Conservation (phyloP, 345 rosid species). For the Raphanus raphanistrum region DNA sequence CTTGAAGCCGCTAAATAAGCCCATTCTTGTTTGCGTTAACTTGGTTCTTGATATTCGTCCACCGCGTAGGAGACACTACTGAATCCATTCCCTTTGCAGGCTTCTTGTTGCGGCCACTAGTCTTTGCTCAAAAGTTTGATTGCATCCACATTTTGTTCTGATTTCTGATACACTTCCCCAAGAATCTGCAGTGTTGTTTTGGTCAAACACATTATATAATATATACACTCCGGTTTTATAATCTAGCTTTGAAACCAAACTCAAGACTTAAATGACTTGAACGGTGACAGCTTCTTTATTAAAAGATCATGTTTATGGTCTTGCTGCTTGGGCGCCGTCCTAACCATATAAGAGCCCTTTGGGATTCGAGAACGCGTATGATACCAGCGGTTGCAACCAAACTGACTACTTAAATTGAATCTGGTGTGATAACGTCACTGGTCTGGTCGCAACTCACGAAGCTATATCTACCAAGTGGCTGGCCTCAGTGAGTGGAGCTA, state of each 20-base stretch:
- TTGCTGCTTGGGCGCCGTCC: too few species aligned
- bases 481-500: too few species aligned
- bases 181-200: neutral
- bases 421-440: too few species aligned
- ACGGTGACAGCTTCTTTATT: too few species aligned
- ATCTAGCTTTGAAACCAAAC: neutral
- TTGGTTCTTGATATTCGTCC: neutral
- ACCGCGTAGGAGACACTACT: neutral
- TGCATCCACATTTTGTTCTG: neutral
- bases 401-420: too few species aligned
- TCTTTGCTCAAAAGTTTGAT: constrained; percentile 16
- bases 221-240: neutral
- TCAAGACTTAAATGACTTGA: too few species aligned
- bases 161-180: neutral
- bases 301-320: too few species aligned
- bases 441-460: too few species aligned
- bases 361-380: too few species aligned
- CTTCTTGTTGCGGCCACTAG: constrained; percentile 21
- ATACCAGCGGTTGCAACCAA: too few species aligned
- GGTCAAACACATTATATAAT: neutral
- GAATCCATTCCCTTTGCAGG: constrained; percentile 24
- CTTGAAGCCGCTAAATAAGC: constrained; percentile 45
- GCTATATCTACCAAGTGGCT: too few species aligned
- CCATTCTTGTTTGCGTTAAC: neutral
- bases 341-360: too few species aligned